These are phyloP conservation scores for Alternaria triticina DNA, from an alignment of 2,329 filamentous ascomycete genomes.

Conservation along the genomic window DNA sequence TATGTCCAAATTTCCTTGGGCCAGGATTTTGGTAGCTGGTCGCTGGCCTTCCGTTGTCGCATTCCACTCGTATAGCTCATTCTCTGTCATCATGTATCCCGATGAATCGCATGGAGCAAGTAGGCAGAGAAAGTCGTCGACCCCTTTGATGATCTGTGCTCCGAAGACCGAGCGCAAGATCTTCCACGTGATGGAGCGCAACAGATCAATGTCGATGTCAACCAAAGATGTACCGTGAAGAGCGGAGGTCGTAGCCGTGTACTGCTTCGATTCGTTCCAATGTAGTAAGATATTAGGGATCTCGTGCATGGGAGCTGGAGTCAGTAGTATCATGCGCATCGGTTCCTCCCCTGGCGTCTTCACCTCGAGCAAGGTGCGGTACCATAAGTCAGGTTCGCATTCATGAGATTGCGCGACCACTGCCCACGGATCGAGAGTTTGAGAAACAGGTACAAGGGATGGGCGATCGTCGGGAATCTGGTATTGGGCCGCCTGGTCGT, in stretches of 20 bases:
- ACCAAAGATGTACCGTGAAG: conserved; percentile 14
- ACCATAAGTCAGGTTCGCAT: conserved; percentile 19
- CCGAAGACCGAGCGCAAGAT: conserved; percentile 33
- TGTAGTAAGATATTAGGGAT: conserved; percentile 29
- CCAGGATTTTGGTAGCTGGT: conserved; percentile 21
- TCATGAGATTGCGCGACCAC: conserved; percentile 20
- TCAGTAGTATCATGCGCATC: conserved; percentile 31
- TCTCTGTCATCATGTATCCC: conserved; percentile 5
- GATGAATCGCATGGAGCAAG: conserved; percentile 30
- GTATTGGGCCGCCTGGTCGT: conserved; percentile 27
- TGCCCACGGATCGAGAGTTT: conserved; percentile 42
- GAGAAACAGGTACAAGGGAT: conserved; percentile 31
- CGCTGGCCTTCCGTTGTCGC: conserved; percentile 13
- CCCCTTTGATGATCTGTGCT: conserved; percentile 25
- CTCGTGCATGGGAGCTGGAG: conserved; percentile 25
- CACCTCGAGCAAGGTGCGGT: conserved; percentile 27
- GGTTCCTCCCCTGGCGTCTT: conserved; percentile 13
- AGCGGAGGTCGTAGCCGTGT: conserved; percentile 22
- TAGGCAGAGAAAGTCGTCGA: conserved; percentile 40
- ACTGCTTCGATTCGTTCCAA: conserved; percentile 40
- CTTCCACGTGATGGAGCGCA: conserved; percentile 34
- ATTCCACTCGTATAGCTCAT: conserved; percentile 25
- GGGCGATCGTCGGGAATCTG: conserved; percentile 34
- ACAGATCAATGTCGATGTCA: conserved; percentile 19
- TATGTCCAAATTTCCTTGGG: not conserved